Percentiles rank a stretch among this genome's conserved stretches.
phyloP scores from a whole-genome alignment of 164 flowering plant genomes.

The Berberis vulgaris region DNA sequence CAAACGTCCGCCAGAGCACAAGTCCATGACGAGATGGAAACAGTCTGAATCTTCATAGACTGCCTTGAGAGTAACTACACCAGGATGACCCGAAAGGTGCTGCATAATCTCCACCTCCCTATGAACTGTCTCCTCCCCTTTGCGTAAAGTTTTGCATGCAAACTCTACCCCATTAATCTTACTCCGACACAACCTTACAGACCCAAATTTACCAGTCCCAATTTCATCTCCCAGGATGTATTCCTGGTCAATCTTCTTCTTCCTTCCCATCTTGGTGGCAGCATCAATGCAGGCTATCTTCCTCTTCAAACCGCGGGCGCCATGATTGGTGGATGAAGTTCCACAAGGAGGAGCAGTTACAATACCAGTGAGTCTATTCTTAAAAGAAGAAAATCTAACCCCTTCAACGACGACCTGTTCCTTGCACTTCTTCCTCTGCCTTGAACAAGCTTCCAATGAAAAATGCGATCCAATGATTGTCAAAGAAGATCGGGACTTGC shows the following conservation, averaged over 20 bases:
- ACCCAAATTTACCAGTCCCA: constrained; percentile 86
- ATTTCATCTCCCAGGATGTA: constrained; percentile 41
- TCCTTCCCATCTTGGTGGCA: constrained; percentile 63
- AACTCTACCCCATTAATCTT: constrained; percentile 49
- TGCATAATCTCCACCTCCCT: constrained; percentile 98
- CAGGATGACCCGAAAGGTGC: constrained; percentile 84
- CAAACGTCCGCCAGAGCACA: constrained; percentile 83
- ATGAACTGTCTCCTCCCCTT: constrained; percentile 78
- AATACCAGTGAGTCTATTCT: constrained; percentile 51
- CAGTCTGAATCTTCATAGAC: constrained; percentile 74
- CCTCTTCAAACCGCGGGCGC: constrained; percentile 71
- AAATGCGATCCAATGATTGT: constrained; percentile 33
- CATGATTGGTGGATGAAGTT: constrained; percentile 30
- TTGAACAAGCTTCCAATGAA: constrained; percentile 57
- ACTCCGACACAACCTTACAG: constrained; percentile 59
- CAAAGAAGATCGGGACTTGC: no score
- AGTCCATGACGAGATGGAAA: constrained; percentile 92
- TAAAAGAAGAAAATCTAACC: constrained; percentile 25
- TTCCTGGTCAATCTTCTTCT: constrained; percentile 79
- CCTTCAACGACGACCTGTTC: constrained; percentile 35
- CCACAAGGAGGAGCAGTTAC: constrained; percentile 80
- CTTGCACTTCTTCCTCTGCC: constrained; percentile 59
- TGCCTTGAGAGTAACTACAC: constrained; percentile 76
- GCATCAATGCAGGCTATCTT: constrained; percentile 91
- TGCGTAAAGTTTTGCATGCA: constrained; percentile 47